Conservation (phyloP, 2,329 filamentous ascomycete species). For the Ceratocystis alfenasii region DNA sequence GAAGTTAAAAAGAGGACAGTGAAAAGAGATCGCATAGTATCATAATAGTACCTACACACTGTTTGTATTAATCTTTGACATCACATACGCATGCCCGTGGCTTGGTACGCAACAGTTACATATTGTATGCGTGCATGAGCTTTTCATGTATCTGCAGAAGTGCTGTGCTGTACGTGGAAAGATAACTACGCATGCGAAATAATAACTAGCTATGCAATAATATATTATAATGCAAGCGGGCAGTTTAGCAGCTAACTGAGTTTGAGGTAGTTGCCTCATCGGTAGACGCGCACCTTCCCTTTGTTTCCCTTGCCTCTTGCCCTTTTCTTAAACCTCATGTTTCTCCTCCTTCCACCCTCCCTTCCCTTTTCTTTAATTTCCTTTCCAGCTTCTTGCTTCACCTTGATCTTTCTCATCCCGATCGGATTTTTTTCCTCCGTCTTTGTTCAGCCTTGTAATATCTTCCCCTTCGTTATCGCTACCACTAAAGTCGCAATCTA, state of each 20-base stretch:
- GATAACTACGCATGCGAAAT: background rate
- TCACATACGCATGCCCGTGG: no score
- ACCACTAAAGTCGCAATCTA: no score
- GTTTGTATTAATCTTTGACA: no score
- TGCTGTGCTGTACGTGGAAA: no score
- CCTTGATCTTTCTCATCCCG: background rate
- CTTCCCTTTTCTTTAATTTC: background rate
- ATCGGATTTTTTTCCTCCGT: background rate
- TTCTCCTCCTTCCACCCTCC: background rate
- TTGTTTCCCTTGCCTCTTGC: constrained; percentile 6
- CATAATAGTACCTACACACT: no score
- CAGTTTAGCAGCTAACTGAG: background rate
- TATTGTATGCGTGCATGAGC: no score
- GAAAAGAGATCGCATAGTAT: no score
- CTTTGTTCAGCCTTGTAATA: background rate
- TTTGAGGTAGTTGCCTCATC: constrained; percentile 1
- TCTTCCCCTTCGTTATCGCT: no score
- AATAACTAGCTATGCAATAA: background rate
- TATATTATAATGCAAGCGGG: background rate
- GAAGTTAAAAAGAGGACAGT: no score
- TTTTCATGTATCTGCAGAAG: no score
- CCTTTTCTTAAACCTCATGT: background rate
- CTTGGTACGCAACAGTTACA: no score
- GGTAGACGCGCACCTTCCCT: constrained; percentile 10
- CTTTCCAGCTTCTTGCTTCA: background rate